Percentiles rank a stretch among this genome's conserved stretches.
Evolutionary conservation across 495 filamentous ascomycete genomes (phyloP).

Genomic region (Penicillium pancosmium): DNA sequence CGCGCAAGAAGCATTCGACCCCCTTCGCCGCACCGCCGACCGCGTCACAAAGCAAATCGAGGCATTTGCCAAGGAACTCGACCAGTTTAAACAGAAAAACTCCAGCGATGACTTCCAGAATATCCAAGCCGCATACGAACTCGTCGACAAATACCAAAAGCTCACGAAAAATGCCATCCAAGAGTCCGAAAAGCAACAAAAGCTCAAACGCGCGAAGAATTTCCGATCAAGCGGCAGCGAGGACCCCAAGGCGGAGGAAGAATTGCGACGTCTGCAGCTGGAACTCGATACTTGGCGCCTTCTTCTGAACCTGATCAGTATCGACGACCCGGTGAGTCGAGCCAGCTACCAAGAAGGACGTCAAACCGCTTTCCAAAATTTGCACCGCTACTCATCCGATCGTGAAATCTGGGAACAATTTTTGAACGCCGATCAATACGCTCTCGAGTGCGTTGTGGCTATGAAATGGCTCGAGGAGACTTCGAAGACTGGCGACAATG

Average conservation of each 20-base stretch:
- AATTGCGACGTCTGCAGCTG: conserved; percentile 64
- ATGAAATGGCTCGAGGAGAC: conserved; percentile 82
- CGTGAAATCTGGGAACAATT: conserved; percentile 66
- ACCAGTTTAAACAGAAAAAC: conserved; percentile 55
- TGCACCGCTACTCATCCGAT: conserved; percentile 63
- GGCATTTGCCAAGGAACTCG: conserved; percentile 66
- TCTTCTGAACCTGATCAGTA: conserved; percentile 63
- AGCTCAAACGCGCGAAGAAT: conserved; percentile 40
- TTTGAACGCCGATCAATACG: conserved; percentile 66
- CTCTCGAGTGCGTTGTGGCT: conserved; percentile 71
- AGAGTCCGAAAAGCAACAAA: conserved; percentile 42
- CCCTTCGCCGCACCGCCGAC: conserved; percentile 60
- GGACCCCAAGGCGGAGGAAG: conserved; percentile 50
- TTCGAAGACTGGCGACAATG: conserved; percentile 61
- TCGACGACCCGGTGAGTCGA: conserved; percentile 46
- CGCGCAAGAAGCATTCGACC: conserved; percentile 54
- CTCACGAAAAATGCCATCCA: conserved; percentile 44
- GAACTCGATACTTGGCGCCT: conserved; percentile 91
- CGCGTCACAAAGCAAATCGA: conserved; percentile 66
- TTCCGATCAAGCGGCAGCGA: conserved; percentile 32
- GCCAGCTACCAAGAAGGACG: conserved; percentile 39
- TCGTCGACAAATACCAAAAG: conserved; percentile 47
- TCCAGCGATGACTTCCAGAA: conserved; percentile 38
- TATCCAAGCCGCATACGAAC: conserved; percentile 46
- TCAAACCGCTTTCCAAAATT: conserved; percentile 42